These are phyloP conservation scores for Naganishia vaughanmartiniae DNA, from an alignment of 768 basidiomycete species.

Conservation along the genomic window DNA sequence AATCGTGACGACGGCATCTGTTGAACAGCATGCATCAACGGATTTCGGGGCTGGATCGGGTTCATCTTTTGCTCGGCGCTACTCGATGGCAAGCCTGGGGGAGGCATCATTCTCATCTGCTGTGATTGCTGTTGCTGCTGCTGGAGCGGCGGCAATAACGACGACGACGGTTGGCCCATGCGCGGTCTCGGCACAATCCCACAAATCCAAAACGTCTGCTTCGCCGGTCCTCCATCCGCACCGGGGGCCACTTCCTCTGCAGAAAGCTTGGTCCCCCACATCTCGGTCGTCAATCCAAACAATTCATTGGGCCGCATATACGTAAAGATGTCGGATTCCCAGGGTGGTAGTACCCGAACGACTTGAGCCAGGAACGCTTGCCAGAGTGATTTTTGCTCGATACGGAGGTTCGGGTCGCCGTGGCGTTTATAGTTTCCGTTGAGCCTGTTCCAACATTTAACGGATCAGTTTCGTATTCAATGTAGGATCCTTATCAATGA, in stretches of 20 bases:
- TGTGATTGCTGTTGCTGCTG: neutral
- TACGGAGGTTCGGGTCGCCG: constrained; percentile 8
- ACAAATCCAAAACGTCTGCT: constrained; percentile 16
- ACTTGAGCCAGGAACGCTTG: constrained; percentile 1
- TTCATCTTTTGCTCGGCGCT: neutral
- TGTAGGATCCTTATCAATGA: no score
- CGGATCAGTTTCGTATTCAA: neutral
- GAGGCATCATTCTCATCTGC: neutral
- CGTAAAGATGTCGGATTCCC: constrained; percentile 21
- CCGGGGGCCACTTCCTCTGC: neutral
- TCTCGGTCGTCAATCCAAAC: constrained; percentile 13
- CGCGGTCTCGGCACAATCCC: constrained; percentile 7
- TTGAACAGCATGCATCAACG: neutral
- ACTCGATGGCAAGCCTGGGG: neutral
- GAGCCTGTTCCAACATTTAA: neutral
- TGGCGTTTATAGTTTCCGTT: constrained; percentile 11
- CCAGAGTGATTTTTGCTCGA: constrained; percentile 22
- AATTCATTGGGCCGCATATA: constrained; percentile 21
- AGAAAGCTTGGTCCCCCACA: constrained; percentile 14
- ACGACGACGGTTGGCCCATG: neutral
- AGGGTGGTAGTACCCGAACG: constrained; percentile 3
- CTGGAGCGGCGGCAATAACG: neutral
- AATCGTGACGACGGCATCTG: neutral
- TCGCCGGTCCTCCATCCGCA: neutral
- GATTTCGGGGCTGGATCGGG: constrained; percentile 16